Evolutionary conservation across 1,284 basidiomycete species (phyloP).

Genomic region (Tilletia setariae): DNA sequence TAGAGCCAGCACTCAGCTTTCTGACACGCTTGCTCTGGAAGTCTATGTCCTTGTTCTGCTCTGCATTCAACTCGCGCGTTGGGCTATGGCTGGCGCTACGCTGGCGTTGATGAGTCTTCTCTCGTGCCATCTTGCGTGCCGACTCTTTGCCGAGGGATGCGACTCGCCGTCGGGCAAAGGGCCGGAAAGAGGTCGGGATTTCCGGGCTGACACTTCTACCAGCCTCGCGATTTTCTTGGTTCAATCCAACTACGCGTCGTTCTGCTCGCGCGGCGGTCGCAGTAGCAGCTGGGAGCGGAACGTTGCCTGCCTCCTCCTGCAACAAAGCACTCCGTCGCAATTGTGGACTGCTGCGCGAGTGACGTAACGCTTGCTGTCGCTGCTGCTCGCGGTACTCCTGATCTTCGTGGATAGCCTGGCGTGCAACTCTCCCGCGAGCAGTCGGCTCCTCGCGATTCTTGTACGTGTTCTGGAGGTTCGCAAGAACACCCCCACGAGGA

Average conservation of each 20-base stretch:
- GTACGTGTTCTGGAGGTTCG: background rate
- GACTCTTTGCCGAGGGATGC: conserved; percentile 2
- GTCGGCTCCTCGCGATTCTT: background rate
- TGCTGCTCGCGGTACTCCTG: background rate
- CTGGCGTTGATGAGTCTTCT: background rate
- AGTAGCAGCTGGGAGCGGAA: background rate
- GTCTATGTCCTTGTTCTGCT: too few relatives aligned
- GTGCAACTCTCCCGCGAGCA: background rate
- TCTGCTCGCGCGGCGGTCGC: background rate
- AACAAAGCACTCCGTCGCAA: background rate
- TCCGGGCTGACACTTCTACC: background rate
- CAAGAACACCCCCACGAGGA: conserved; percentile 9
- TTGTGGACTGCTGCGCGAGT: conserved; percentile 4
- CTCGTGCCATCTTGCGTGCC: background rate
- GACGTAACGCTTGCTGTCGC: background rate
- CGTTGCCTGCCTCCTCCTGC: background rate
- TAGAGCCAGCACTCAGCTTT: background rate
- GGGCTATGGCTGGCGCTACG: conserved; percentile 7
- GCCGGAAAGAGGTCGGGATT: conserved; percentile 2
- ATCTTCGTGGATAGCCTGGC: conserved; percentile 1
- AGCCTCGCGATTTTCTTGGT: background rate
- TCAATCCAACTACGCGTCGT: background rate
- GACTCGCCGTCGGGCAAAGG: conserved; percentile 5
- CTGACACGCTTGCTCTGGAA: background rate
- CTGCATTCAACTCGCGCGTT: background rate